Percentiles rank a stretch among this genome's conserved stretches.
Conservation (phyloP, 2,329 filamentous ascomycete genomes). For the Penicillium digitatum region DNA sequence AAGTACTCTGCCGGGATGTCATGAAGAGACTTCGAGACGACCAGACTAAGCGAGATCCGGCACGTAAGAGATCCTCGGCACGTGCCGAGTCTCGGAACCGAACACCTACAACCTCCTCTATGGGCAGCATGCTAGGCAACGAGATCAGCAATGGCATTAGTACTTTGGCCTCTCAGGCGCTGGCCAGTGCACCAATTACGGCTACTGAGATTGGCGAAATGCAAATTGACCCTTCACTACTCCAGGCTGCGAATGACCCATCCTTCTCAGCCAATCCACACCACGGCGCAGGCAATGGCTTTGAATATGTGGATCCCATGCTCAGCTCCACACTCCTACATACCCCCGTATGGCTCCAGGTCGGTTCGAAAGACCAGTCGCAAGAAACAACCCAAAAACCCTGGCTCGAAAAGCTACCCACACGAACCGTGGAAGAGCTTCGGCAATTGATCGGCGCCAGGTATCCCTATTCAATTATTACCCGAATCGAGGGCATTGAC, state of each 20-base stretch:
- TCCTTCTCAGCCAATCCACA: slow-evolving; percentile 38
- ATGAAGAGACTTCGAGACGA: slow-evolving; percentile 73
- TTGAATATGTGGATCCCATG: slow-evolving; percentile 38
- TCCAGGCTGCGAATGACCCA: slow-evolving; percentile 54
- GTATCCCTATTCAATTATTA: slow-evolving; percentile 57
- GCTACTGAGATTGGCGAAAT: slow-evolving; percentile 48
- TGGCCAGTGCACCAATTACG: slow-evolving; percentile 40
- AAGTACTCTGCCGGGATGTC: slow-evolving; percentile 69
- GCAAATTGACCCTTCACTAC: slow-evolving; percentile 61
- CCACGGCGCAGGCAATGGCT: slow-evolving; percentile 30
- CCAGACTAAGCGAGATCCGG: slow-evolving; percentile 53
- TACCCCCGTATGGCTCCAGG: slow-evolving; percentile 65
- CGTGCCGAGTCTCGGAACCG: slow-evolving; percentile 22
- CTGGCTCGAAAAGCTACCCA: slow-evolving; percentile 63
- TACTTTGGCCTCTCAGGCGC: slow-evolving; percentile 43
- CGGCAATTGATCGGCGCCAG: slow-evolving; percentile 59
- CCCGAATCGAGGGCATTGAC: slow-evolving; percentile 63
- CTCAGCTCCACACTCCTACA: slow-evolving; percentile 33
- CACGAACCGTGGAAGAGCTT: slow-evolving; percentile 59
- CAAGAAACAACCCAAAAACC: slow-evolving; percentile 41
- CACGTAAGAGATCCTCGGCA: slow-evolving; percentile 37
- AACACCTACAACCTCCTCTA: slow-evolving; percentile 23
- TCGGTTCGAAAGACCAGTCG: slow-evolving; percentile 61
- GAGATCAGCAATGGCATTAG: slow-evolving; percentile 42
- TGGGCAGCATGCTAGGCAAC: slow-evolving; percentile 20